Conservation (phyloP, 371 early-diverging fungal species). For the Syncephalis plumigaleata region DNA sequence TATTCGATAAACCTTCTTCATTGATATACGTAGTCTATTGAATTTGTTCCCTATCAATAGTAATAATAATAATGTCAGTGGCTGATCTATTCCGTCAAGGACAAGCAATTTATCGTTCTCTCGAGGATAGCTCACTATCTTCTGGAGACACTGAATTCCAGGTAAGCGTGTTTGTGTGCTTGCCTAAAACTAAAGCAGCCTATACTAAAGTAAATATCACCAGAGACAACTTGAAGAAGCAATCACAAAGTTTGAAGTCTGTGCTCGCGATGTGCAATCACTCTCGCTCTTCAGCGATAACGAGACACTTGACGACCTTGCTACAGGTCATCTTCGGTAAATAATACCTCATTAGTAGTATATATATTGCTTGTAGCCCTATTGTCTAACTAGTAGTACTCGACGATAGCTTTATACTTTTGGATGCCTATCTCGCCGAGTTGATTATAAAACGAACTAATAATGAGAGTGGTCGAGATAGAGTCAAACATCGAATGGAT, state of each 20-base stretch:
- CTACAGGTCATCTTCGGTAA: constrained; percentile 55
- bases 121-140: constrained; percentile 1
- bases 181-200: not conserved
- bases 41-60: too few species aligned
- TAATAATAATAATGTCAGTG: constrained; percentile 2
- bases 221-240: constrained; percentile 29
- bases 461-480: constrained; percentile 10
- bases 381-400: not conserved
- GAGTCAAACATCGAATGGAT: constrained; percentile 8
- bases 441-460: constrained; percentile 29
- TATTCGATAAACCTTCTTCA: too few species aligned
- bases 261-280: constrained; percentile 26
- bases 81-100: constrained; percentile 1
- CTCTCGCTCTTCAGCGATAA: constrained; percentile 70
- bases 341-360: not conserved
- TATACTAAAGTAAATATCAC: not conserved
- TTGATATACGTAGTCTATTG: too few species aligned
- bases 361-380: not conserved
- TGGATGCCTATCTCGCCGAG: constrained; percentile 62
- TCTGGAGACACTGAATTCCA: constrained; percentile 5
- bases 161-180: not conserved
- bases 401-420: constrained; percentile 41
- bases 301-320: constrained; percentile 75
- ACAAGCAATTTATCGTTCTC: constrained; percentile 1
- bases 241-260: constrained; percentile 21